Base-by-base conservation (phyloP, 495 filamentous ascomycete species). In the Penicillium cosmopolitanum region DNA sequence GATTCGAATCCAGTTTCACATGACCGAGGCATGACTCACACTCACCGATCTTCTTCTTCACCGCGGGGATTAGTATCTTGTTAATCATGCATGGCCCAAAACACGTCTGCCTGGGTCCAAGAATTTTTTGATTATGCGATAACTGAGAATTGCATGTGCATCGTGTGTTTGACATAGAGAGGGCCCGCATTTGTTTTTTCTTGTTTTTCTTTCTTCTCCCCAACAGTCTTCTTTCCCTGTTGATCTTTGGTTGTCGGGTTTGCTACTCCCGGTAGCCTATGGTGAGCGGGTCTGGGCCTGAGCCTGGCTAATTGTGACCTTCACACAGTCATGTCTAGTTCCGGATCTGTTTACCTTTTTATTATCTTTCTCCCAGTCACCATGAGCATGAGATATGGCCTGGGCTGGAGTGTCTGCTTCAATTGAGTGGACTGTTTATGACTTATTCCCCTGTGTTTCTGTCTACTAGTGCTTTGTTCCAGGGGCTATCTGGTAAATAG, bases 21-120 rank as follows among this genome's bases (percentile, higher is more conserved):
- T 52, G 35, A 58, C 56, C 56, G 56, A 58, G 56, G 56, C 50
- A 46, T 44, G 28, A 21, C 16, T 18, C 36, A 16, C 13, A 11
- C 16, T 21, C 28, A 31, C 28, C 5, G 8, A 31, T 46, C n/a
- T 36, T 11, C 34, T 16, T 6, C 9, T 16, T 23, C 35, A 18
- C 9, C 23, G n/a, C 23, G 15, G 51, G 23, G 15, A 9, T 16
- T 21, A 46, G 15, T 21, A 10, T 48, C 13, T 5, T 28, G 11
- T 38, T 13, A 5, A 13, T 7, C 23, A 25, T 48, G 46, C 18
- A 48, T 25, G 46, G 42, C 46, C 23, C 46, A 25, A n/a, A 48
- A 59, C 46, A 38, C 12, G 25, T 42, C 50, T 54, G 57, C 43
- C 43, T 59, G 48, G 47, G 42, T 16, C 42, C 16, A 19, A 16